These are phyloP conservation scores for Solanum ahanhuiri DNA, from an alignment of 257 asterid genomes.

Conservation along the genomic window DNA sequence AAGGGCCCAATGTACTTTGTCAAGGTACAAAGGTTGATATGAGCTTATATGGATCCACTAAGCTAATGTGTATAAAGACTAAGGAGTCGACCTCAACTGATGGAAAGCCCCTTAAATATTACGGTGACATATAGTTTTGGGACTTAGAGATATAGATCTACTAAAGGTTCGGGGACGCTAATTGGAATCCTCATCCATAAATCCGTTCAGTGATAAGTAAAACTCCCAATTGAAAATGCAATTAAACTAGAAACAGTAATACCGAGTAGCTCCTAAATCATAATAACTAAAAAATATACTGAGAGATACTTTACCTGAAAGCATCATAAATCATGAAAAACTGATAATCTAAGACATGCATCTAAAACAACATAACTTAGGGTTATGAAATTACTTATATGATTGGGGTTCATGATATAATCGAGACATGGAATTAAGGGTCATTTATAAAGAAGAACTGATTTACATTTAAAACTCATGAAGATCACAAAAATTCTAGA, in stretches of 20 bases:
- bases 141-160: neutral
- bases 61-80: neutral
- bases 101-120: neutral
- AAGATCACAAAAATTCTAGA: neutral
- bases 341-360: neutral
- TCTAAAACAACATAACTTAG: neutral
- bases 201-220: neutral
- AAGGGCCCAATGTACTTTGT: neutral
- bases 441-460: neutral
- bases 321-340: neutral
- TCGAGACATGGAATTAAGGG: neutral
- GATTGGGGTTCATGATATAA: neutral
- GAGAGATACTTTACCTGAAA: neutral
- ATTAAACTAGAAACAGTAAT: no score
- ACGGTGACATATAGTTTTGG: neutral
- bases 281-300: neutral
- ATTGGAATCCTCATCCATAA: neutral
- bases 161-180: neutral
- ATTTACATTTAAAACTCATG: neutral
- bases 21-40: neutral
- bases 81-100: neutral
- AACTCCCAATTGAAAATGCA: neutral
- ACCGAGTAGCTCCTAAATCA: neutral
- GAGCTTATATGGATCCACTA: neutral
- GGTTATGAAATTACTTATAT: neutral